Evolutionary conservation across 2,329 filamentous ascomycete genomes (phyloP), one percentile per base, ranked within the genome.

Genomic region (Alternaria viburni): DNA sequence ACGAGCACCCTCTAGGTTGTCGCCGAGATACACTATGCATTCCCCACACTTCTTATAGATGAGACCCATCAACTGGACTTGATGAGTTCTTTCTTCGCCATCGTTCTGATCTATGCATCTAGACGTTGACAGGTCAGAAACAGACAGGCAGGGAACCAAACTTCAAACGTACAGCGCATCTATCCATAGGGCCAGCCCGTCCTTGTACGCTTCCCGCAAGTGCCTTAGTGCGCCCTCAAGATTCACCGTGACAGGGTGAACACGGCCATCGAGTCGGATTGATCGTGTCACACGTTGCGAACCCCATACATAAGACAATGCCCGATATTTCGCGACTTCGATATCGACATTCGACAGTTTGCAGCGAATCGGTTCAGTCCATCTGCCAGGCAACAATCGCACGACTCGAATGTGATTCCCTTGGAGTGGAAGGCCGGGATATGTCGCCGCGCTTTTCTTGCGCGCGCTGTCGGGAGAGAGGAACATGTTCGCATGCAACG

Each of bases 101-200:
- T 73, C 56, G 0, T 57, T 28, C 44, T 74, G 69, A 15, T 72
- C 66, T 46, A 73, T 73, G 26, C 69, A 71, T 32, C 49, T 52
- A 3, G 3, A 1, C 26, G 13, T 5, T 9, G 36, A 6, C 0
- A 23, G 0, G 46, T n/a, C 8, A 30, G 46, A n/a, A n/a, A n/a
- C n/a, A n/a, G n/a, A n/a, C n/a, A n/a, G n/a, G n/a, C n/a, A n/a
- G n/a, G n/a, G n/a, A n/a, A n/a, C n/a, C n/a, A n/a, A n/a, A n/a
- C n/a, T n/a, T n/a, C n/a, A n/a, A n/a, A n/a, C n/a, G n/a, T 51
- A 54, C 15, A 73, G 23, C 2, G 70, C 69, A 57, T 74, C 72
- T 2, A 70, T 43, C 68, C 69, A 72, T 0, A 73, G 30, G 4
- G 52, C 11, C 0, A 68, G 10, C 3, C 45, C 61, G 15, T 57